Base-by-base conservation (phyloP, 352 stramenopile genomes). In the Phytophthora parvispora region DNA sequence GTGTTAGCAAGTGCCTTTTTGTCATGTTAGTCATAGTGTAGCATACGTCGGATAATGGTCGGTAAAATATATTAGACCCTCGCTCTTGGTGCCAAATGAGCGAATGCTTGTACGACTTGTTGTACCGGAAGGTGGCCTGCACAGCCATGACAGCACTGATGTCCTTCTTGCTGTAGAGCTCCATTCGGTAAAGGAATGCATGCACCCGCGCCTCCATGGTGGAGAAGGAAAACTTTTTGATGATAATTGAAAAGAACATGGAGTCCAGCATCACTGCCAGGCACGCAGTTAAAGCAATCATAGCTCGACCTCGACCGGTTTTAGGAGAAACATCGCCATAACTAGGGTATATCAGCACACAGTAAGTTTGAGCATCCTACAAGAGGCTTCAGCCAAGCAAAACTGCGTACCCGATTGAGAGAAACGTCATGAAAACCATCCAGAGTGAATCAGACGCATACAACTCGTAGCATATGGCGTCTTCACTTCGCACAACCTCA, bases 41-140 rank as follows among this genome's bases (percentile, higher is more conserved):
- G 58, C 81, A 16, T 76, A 90, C 85, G 20, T 77, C 78, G 28
- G 83, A 93, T 13, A 93, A 57, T 2, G 85, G 85, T 6, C 85
- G 81, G 65, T 89, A 88, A 10, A 86, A 70, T 25, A 74, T 47
- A 16, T 68, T 73, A 20, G 79, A 81, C n/a, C 65, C 66, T 15
- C 69, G 52, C 45, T 90, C 72, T 63, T 90, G 80, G 54, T 93
- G 83, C 85, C 85, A 93, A 60, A 86, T 84, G 25, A 91, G 72
- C 24, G 85, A 90, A 3, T 80, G 64, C 32, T 71, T 75, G 64
- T 93, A 90, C 22, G 81, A 90, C 61, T 89, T 91, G 54, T 78
- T 81, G 67, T 84, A 91, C 2, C 80, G 85, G 64, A 83, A 89
- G n/a, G 79, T 84, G 16, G 83, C 81, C 40, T 93, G 85, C 53